phyloP scores from a whole-genome alignment of 108 stramenopile genomes.

The Nitzschia palea region DNA sequence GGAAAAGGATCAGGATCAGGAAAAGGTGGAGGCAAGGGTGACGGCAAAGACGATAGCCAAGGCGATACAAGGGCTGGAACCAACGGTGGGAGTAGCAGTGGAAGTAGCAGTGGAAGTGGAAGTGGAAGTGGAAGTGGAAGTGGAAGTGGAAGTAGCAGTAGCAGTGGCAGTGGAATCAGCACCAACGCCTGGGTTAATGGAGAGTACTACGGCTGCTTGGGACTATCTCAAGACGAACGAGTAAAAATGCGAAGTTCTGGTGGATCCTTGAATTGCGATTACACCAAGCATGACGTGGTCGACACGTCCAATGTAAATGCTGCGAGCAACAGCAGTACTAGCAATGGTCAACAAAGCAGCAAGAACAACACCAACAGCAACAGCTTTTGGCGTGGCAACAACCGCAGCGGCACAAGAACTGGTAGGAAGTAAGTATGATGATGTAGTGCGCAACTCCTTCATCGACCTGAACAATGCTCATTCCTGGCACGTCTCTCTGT shows the following conservation, averaged over 20 bases:
- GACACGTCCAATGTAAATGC: no score
- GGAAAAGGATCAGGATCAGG: no score
- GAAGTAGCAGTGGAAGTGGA: no score
- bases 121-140: not conserved
- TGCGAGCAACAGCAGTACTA: no score
- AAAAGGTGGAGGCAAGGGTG: not conserved
- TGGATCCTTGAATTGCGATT: not conserved
- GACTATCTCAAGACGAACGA: not conserved
- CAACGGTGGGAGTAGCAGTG: not conserved
- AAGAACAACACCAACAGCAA: no score
- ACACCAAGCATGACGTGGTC: not conserved
- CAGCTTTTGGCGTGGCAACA: no score
- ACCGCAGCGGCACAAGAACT: no score
- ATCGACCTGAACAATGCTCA: no score
- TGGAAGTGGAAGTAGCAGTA: slow-evolving; percentile 1
- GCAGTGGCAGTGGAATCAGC: not conserved
- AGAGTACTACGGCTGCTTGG: slow-evolving; percentile 10
- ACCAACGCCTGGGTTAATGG: slow-evolving; percentile 4
- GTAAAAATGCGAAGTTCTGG: not conserved
- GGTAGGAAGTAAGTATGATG: no score
- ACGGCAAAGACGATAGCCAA: not conserved
- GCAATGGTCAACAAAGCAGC: no score
- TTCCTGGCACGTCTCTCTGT: no score
- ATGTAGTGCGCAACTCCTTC: no score
- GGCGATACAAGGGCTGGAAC: not conserved